phyloP scores from a whole-genome alignment of 2,329 filamentous ascomycete genomes.

The Xylariaceae sp. region DNA sequence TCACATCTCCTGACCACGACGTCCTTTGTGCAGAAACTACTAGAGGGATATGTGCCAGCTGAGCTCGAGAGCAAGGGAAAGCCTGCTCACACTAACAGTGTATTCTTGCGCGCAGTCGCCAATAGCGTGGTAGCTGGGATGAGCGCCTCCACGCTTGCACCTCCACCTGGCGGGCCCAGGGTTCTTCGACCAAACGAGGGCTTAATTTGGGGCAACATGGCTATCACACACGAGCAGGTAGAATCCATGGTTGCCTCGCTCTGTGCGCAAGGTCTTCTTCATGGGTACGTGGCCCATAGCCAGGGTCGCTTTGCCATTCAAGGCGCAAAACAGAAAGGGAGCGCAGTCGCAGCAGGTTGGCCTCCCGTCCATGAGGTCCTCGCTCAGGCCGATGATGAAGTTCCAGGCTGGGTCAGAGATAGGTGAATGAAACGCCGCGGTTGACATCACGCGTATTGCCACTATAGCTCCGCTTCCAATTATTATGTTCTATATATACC shows the following conservation, averaged over 20 bases:
- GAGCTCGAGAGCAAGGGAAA: conserved; percentile 28
- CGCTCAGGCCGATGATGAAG: conserved; percentile 50
- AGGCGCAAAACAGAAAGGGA: conserved; percentile 63
- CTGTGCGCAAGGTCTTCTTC: conserved; percentile 72
- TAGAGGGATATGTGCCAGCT: conserved; percentile 52
- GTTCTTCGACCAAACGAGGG: conserved; percentile 53
- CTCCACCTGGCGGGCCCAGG: conserved; percentile 43
- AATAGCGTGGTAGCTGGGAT: conserved; percentile 37
- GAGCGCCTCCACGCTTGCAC: conserved; percentile 37
- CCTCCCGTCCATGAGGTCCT: conserved; percentile 69
- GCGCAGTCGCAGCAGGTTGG: conserved; percentile 66
- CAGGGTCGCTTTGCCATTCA: conserved; percentile 75
- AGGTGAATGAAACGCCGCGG: conserved; percentile 8
- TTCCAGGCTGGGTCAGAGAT: conserved; percentile 27
- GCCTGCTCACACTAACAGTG: conserved; percentile 40
- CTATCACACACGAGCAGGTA: conserved; percentile 58
- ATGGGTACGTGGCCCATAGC: conserved; percentile 76
- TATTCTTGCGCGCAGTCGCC: conserved; percentile 48
- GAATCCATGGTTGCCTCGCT: conserved; percentile 73
- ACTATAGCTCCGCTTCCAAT: too few species aligned
- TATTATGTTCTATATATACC: too few species aligned
- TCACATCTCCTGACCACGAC: conserved; percentile 61
- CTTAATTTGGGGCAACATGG: conserved; percentile 57
- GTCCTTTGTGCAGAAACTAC: conserved; percentile 56
- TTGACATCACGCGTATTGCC: too few species aligned